Percentiles rank a stretch among this genome's conserved stretches.
These are phyloP conservation scores for Aureobasidium sp. DNA, from an alignment of 2,329 filamentous ascomycete species.

Conservation along the genomic window DNA sequence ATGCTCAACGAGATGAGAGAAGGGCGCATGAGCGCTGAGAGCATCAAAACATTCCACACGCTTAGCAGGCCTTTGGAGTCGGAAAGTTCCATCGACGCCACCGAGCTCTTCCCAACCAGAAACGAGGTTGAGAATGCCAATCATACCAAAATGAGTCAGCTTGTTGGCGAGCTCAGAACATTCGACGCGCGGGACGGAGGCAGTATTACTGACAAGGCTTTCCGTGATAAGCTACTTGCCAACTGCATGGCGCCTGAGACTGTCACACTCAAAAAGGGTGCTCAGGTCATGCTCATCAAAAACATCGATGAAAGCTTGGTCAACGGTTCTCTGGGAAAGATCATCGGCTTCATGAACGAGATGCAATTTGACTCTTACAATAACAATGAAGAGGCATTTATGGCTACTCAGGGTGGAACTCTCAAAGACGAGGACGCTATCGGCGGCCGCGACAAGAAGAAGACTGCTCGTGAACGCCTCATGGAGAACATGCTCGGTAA, in stretches of 20 bases:
- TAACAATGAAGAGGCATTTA: constrained; percentile 49
- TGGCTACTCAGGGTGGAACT: constrained; percentile 37
- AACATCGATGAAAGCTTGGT: constrained; percentile 92
- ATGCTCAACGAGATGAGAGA: constrained; percentile 99
- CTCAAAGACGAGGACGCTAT: constrained; percentile 31
- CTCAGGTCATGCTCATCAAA: constrained; percentile 99
- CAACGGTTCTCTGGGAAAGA: constrained; percentile 86
- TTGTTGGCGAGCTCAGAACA: constrained; percentile 58
- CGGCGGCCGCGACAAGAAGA: constrained; percentile 22
- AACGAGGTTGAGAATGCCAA: constrained; percentile 87
- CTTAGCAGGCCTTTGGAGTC: constrained; percentile 59
- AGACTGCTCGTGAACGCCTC: constrained; percentile 38
- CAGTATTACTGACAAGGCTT: constrained; percentile 51
- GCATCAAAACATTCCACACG: constrained; percentile 65
- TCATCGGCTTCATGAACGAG: constrained; percentile 71
- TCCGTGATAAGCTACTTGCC: constrained; percentile 67
- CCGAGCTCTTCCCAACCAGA: constrained; percentile 88
- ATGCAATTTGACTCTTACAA: constrained; percentile 51
- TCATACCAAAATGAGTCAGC: constrained; percentile 57
- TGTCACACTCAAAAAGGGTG: constrained; percentile 78
- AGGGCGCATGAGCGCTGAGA: constrained; percentile 68
- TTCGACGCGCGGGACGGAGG: constrained; percentile 71
- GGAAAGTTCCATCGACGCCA: constrained; percentile 68
- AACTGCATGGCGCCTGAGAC: constrained; percentile 89
- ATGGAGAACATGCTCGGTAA: constrained; percentile 41